phyloP scores from a whole-genome alignment of 352 stramenopile genomes.

The Globisporangium alternatum region DNA sequence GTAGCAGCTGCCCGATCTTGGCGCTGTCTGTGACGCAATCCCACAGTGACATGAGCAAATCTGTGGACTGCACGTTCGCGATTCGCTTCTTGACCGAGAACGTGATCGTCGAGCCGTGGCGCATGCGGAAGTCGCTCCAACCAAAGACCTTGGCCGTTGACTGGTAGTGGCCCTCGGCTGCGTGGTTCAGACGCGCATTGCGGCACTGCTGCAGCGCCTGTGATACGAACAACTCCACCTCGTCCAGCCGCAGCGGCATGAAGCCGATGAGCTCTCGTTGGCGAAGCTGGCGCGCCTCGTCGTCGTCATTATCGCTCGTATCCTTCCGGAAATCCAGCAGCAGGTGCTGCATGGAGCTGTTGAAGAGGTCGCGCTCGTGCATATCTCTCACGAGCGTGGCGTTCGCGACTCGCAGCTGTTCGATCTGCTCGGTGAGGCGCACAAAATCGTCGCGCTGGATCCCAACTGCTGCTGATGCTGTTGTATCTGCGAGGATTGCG shows the following conservation, averaged over 20 bases:
- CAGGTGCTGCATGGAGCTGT: constrained; percentile 53
- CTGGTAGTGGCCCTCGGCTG: constrained; percentile 24
- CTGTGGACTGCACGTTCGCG: constrained; percentile 18
- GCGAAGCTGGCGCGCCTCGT: constrained; percentile 15
- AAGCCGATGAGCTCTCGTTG: constrained; percentile 26
- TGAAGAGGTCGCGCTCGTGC: constrained; percentile 44
- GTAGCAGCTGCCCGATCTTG: constrained; percentile 33
- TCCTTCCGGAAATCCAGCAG: constrained; percentile 36
- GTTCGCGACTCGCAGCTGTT: constrained; percentile 42
- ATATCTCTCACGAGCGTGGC: constrained; percentile 36
- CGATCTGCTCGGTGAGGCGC: constrained; percentile 39
- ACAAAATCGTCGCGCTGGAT: constrained; percentile 36
- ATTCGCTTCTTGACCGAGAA: constrained; percentile 53
- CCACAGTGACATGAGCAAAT: constrained; percentile 37
- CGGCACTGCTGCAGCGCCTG: constrained; percentile 32
- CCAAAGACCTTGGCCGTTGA: constrained; percentile 38
- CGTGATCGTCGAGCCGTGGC: constrained; percentile 36
- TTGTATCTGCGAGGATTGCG: too few relatives aligned
- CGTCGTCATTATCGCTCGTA: constrained; percentile 7
- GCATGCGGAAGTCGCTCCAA: constrained; percentile 46
- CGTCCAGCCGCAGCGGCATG: constrained; percentile 34
- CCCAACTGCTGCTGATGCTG: not conserved
- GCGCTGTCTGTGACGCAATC: constrained; percentile 33
- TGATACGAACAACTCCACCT: constrained; percentile 24
- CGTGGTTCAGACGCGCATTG: constrained; percentile 31